Evolutionary conservation across 352 stramenopile genomes (phyloP), one percentile per base, ranked within the genome.

Genomic region (Globisporangium acanthophoron): DNA sequence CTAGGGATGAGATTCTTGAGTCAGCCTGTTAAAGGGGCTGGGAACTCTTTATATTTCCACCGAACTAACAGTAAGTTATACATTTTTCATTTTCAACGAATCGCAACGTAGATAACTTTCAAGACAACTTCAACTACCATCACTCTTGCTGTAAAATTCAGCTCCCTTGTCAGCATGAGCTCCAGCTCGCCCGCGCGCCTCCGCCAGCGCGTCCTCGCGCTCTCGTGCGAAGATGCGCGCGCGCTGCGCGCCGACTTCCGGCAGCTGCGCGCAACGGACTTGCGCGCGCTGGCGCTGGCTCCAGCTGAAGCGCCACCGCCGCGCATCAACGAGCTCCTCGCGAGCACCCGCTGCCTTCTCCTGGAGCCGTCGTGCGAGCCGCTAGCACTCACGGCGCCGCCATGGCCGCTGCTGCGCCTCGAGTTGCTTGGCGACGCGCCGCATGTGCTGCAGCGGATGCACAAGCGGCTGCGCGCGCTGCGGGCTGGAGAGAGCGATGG

Each of bases 401-500:
- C 69, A 16, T 90, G 80, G 80, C 20, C 70, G 12, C 31, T 87
- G n/a, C 53, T 90, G 46, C 65, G 80, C 24, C 68, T 90, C 40
- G 70, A 87, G 48, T 9, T 90, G 21, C 62, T 87, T 7, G 54
- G 69, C 6, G 54, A 74, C 12, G 52, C 69, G 7, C 29, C 53
- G 2, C 40, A 46, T 21, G 62, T 85, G 3, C 78, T 69, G 63
- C 41, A 50, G 31, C 80, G 77, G 40, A 62, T 88, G 24, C 48
- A 58, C 31, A 83, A 72, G 50, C 71, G 72, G n/a, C 61, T 74
- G 2, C 61, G 56, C 16, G 61, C 70, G n/a, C 50, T 88, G 39
- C 66, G 73, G 7, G 16, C 13, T 18, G 37, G 37, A 9, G 37
- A 9, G 11, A 11, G 37, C 16, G 37, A 16, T 41, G 13, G 24